Base-by-base conservation (phyloP, 352 stramenopile genomes). In the Pythium folliculosum region DNA sequence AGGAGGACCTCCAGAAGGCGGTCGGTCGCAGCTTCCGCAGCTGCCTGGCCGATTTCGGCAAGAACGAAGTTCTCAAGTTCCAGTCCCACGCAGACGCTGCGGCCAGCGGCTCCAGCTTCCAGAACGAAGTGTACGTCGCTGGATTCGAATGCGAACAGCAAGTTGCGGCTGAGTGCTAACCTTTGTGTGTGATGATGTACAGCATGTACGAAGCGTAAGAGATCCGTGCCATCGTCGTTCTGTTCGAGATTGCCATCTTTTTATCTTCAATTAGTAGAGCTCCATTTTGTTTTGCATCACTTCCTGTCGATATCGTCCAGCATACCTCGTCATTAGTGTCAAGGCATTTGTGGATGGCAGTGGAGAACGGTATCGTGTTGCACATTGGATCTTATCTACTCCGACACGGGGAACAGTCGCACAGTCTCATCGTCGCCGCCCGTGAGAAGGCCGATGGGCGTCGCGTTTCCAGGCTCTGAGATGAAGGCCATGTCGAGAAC, bases 401-500 rank as follows among this genome's bases (percentile, higher is more conserved):
- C 84, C 44, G 79, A 68, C 54, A 90, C 68, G 0, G 69, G 60
- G 70, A 94, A 96, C 64, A 95, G 67, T 37, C 89, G 85, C 56
- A 94, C 77, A 16, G 81, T 89, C 58, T 95, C 82, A 59, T 96
- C 89, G 65, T 96, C 89, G 30, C 89, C 86, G 27, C 78, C 75
- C 2, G 89, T 95, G 67, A 96, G 82, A 53, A 96, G 75, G 12
- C 79, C 78, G 40, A 80, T 67, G 1, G 86, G 72, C 17, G 71
- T 56, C 16, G 69, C 66, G 51, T 72, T 78, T 30, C 82, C 70
- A 37, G 80, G 74, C 10, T 77, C 77, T 14, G 72, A 68, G 43
- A 92, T 76, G 47, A 96, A 92, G 32, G 75, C 77, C 77, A 97
- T 92, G 69, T 97, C 94, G 27, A 98, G 76, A 16, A 98, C 80